These are phyloP conservation scores for Penicillium soppii DNA, from an alignment of 495 filamentous ascomycete species.

Conservation along the genomic window DNA sequence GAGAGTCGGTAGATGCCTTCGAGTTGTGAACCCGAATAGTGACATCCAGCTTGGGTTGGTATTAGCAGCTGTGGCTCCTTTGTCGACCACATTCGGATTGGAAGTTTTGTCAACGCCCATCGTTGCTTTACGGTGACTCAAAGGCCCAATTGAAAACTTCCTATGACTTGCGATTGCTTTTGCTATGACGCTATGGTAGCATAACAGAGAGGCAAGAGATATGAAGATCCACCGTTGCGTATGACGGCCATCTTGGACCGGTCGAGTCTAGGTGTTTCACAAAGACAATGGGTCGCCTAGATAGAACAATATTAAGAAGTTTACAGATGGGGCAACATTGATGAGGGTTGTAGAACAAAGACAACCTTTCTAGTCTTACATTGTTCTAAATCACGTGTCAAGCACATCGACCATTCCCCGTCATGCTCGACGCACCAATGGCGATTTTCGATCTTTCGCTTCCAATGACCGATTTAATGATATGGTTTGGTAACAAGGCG, in stretches of 20 bases:
- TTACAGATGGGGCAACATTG: constrained; percentile 29
- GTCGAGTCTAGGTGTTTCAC: background rate
- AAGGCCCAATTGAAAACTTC: background rate
- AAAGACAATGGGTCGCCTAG: background rate
- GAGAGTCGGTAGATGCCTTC: constrained; percentile 57
- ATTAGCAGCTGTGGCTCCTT: background rate
- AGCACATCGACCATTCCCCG: background rate
- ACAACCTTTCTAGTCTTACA: constrained; percentile 5
- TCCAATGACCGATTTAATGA: too few relatives aligned
- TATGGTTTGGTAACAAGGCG: too few relatives aligned
- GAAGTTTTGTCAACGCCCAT: background rate
- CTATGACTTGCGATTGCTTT: background rate
- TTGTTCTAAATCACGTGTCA: constrained; percentile 17
- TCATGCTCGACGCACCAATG: background rate
- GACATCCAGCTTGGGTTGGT: constrained; percentile 41
- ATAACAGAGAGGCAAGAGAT: background rate
- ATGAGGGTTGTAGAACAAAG: constrained; percentile 18
- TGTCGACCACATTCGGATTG: background rate
- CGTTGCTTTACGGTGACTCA: background rate
- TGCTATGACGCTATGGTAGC: background rate
- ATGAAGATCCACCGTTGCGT: background rate
- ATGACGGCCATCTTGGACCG: background rate
- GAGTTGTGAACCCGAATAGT: constrained; percentile 73
- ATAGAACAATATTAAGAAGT: constrained; percentile 11
- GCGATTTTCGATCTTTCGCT: background rate